A percentile compares a stretch with the other conserved stretches of the same genome.
These are phyloP conservation scores for Aspergillus nomiae DNA, from an alignment of 2,329 filamentous ascomycete genomes.

Conservation along the genomic window DNA sequence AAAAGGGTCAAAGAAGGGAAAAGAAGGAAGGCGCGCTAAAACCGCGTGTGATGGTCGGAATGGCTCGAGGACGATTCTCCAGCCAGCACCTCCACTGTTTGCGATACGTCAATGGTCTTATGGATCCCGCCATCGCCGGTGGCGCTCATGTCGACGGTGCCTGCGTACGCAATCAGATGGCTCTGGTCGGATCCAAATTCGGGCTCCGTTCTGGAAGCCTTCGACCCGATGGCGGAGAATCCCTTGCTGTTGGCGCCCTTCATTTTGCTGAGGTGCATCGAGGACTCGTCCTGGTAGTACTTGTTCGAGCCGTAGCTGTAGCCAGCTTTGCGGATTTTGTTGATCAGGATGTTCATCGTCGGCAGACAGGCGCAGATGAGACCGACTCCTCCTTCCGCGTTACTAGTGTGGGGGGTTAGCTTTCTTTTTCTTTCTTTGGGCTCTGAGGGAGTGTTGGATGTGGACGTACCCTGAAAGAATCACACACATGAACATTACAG, in stretches of 20 bases:
- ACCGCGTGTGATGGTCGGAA: background rate
- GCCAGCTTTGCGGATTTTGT: slow-evolving; percentile 22
- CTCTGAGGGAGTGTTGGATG: background rate
- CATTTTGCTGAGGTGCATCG: slow-evolving; percentile 30
- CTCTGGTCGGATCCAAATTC: slow-evolving; percentile 33
- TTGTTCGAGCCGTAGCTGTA: slow-evolving; percentile 29
- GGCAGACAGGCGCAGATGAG: slow-evolving; percentile 43
- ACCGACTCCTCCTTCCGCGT: slow-evolving; percentile 40
- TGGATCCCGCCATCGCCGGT: slow-evolving; percentile 17
- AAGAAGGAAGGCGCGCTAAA: background rate
- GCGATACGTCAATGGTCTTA: slow-evolving; percentile 26
- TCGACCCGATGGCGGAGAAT: slow-evolving; percentile 16
- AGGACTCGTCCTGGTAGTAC: slow-evolving; percentile 31
- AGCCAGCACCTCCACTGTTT: slow-evolving; percentile 25
- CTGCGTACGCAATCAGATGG: slow-evolving; percentile 34
- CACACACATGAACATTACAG: slow-evolving; percentile 38
- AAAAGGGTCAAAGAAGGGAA: background rate
- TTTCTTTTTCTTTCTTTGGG: background rate
- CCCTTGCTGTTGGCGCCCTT: slow-evolving; percentile 17
- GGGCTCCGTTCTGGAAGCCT: slow-evolving; percentile 18
- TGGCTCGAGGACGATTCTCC: background rate
- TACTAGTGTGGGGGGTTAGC: slow-evolving; percentile 23
- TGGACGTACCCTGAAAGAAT: slow-evolving; percentile 41
- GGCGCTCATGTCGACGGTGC: slow-evolving; percentile 20
- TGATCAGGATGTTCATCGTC: slow-evolving; percentile 33